These are phyloP conservation scores for Knufia fluminis DNA, from an alignment of 2,329 filamentous ascomycete species.

Conservation along the genomic window DNA sequence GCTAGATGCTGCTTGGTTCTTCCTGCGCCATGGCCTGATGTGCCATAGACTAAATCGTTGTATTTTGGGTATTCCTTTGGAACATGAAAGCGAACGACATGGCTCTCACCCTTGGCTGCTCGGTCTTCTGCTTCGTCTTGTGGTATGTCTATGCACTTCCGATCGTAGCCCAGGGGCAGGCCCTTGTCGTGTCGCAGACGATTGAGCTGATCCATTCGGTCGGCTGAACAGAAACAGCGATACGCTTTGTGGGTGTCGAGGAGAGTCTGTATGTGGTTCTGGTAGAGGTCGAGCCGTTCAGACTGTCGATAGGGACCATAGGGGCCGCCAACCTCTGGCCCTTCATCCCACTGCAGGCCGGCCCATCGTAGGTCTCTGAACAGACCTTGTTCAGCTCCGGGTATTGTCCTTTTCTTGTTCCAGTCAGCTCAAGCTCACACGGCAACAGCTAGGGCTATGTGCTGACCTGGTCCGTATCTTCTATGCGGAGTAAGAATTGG, in stretches of 20 bases:
- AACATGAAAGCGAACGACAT: slow-evolving; percentile 68
- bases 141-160: slow-evolving; percentile 62
- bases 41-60: slow-evolving; percentile 71
- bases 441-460: too few species aligned
- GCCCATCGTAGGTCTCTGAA: slow-evolving; percentile 80
- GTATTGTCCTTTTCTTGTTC: slow-evolving; percentile 78
- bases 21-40: slow-evolving; percentile 42
- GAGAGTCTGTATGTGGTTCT: slow-evolving; percentile 58
- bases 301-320: slow-evolving; percentile 88
- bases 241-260: slow-evolving; percentile 68
- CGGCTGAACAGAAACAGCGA: slow-evolving; percentile 78
- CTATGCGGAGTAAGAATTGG: slow-evolving; percentile 81
- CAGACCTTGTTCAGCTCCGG: slow-evolving; percentile 67
- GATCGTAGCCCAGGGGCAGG: slow-evolving; percentile 54
- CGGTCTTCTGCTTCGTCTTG: slow-evolving; percentile 60
- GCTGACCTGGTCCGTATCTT: slow-evolving; percentile 57
- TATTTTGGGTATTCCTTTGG: slow-evolving; percentile 55
- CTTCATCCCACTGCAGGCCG: slow-evolving; percentile 88
- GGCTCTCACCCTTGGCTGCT: slow-evolving; percentile 57
- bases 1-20: slow-evolving; percentile 37
- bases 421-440: slow-evolving; percentile 6
- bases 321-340: slow-evolving; percentile 69
- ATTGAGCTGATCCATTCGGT: slow-evolving; percentile 60
- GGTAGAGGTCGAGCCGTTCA: slow-evolving; percentile 65
- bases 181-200: slow-evolving; percentile 52